Base-by-base conservation (phyloP, 2,329 filamentous ascomycete species). In the Rachicladosporium sp. region DNA sequence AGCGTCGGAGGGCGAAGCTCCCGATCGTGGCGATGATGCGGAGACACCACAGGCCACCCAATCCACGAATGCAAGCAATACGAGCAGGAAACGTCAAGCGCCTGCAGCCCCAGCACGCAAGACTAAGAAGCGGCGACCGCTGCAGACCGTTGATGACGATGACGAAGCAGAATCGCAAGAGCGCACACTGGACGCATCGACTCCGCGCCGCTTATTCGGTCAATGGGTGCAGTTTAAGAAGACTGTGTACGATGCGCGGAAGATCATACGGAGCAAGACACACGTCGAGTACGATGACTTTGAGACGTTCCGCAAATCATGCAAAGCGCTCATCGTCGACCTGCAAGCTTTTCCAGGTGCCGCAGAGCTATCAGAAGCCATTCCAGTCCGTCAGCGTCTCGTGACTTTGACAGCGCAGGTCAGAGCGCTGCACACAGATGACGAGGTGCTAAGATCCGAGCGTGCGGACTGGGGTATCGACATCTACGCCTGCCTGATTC, bases 381-480 rank as follows among this genome's bases (percentile, higher is more conserved):
- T 12, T 35, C 7, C 38, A 13, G 10, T 36, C 41, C 8, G 36
- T 40, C 19, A 30, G 36, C 8, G 23, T 27, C 23, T 27, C 7
- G 23, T 27, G 7, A 27, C 23, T 6, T 27, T 41, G 4, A 33
- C 30, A 33, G 29, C 19, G 11, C 33, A 9, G 8, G 27, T n/a
- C 23, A 27, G 32, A 38, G 33, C 39, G 11, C 29, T 35, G 11
- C 10, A 29, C 31, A 34, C 38, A 6, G 40, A 34, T 21, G 9
- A 10, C 6, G 29, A 40, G 27, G 31, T 42, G 10, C 23, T 40
- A 47, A 11, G 27, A 44, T 21, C 33, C 40, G 1, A 31, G 46
- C 11, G 41, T 36, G 9, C 40, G 43, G 4, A 39, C 43, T 34
- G 11, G 31, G 27, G 23, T 27, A 27, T 27, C 23, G 15, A 38